Base-by-base conservation (phyloP, 2,329 filamentous ascomycete species). In the Arachnomyces sp. region DNA sequence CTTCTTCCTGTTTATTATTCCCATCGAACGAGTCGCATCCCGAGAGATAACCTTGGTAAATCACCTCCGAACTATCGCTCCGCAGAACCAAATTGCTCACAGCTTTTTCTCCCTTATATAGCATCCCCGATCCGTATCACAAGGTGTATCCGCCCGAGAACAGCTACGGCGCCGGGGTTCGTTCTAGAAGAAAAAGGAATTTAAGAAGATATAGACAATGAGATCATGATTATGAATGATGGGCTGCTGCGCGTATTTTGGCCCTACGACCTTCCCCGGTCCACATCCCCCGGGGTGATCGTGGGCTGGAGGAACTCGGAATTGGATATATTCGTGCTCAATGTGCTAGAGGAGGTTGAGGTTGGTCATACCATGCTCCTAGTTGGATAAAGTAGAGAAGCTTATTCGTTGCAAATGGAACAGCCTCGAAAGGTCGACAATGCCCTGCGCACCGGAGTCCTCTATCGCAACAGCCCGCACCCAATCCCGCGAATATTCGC, bases 201-300 rank as follows among this genome's bases (percentile, higher is more conserved):
- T 32, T 16, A 43, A 29, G 38, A 45, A 45, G 48, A 52, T 57
- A 55, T 65, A 69, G 48, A 49, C 54, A 53, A 74, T 78, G 74
- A 67, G 71, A 78, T 72, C 62, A 81, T 81, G 77, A 71, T 77
- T 63, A 69, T 71, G 66, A 69, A 69, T 55, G 75, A 92, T 86
- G 89, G 86, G 58, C 74, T 96, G 72, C 87, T 96, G 82, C 87
- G 92, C 72, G 82, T 98, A 70, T 96, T 98, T 71, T 98, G 92
- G 92, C 93, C 92, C 56, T 84, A 84, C 57, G 89, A 94, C 67
- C 80, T 86, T 56, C 74, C 77, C 40, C 75, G 73, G 62, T 84
- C 82, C 40, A 77, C 79, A 51, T 73, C 77, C 42, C 78, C 86
- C 31, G 92, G 90, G 33, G 85, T 95, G 45, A 80, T 98, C 49